Conservation (phyloP, 768 basidiomycete species). For the Mycena sanguinolenta region DNA sequence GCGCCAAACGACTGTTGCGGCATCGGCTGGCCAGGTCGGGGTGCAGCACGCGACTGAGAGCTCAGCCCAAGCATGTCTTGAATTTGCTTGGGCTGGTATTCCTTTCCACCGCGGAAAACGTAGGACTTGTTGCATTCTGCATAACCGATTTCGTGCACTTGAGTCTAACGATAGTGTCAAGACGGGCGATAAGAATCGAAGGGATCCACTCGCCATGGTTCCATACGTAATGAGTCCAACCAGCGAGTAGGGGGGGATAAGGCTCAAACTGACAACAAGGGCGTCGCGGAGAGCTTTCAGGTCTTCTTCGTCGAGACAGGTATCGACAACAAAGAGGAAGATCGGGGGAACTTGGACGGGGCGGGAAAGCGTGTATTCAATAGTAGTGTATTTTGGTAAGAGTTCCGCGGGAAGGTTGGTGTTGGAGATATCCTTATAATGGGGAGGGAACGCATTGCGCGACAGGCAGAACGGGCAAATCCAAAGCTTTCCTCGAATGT, state of each 20-base stretch:
- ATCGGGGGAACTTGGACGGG: conserved; percentile 94
- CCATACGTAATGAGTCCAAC: conserved; percentile 97
- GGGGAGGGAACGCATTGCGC: conserved; percentile 96
- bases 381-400: conserved; percentile 97
- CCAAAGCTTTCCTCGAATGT: conserved; percentile 98
- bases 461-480: conserved; percentile 99
- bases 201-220: conserved; percentile 81
- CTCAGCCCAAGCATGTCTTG: conserved; percentile 97
- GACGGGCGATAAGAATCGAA: neutral
- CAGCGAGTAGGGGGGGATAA: conserved; percentile 94
- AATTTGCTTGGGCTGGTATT: conserved; percentile 96
- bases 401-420: conserved; percentile 97
- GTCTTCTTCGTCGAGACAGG: conserved; percentile 95
- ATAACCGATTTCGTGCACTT: conserved; percentile 99
- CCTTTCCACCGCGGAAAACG: conserved; percentile 98
- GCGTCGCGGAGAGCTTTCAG: conserved; percentile 95
- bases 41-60: conserved; percentile 83
- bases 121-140: conserved; percentile 97
- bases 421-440: conserved; percentile 98
- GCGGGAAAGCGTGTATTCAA: conserved; percentile 98
- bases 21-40: conserved; percentile 87
- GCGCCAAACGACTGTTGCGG: conserved; percentile 87
- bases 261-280: conserved; percentile 91
- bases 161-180: conserved; percentile 68
- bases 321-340: conserved; percentile 98